Percentiles rank a stretch among this genome's conserved stretches.
These are phyloP conservation scores for Dothistroma septosporum DNA, from an alignment of 2,329 filamentous ascomycete genomes.

Conservation along the genomic window DNA sequence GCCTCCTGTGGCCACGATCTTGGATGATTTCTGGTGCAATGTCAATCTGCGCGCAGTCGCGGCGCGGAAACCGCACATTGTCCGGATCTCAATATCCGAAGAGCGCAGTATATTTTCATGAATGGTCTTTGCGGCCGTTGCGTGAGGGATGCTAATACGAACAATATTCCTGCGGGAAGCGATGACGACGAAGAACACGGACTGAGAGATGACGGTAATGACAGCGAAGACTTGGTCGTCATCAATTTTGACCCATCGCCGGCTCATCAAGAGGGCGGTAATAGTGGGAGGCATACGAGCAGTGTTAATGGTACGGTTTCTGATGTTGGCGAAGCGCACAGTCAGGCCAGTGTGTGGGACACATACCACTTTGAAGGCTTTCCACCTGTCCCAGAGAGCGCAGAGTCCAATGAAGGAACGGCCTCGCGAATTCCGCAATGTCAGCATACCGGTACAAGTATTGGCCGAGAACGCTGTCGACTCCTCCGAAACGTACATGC, in stretches of 20 bases:
- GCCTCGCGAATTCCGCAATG: not conserved
- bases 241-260: not conserved
- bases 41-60: not conserved
- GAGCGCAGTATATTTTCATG: not conserved
- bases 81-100: not conserved
- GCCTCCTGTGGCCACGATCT: not conserved
- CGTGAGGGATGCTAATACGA: not conserved
- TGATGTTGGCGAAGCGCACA: not conserved
- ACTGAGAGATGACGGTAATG: not conserved
- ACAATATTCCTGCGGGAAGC: not conserved
- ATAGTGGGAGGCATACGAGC: not conserved
- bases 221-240: not conserved
- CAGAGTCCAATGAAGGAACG: not conserved
- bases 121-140: not conserved
- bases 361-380: not conserved
- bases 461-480: not conserved
- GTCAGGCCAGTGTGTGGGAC: not conserved
- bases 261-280: not conserved
- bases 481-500: not conserved
- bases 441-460: not conserved
- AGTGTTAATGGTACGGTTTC: not conserved
- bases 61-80: not conserved
- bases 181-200: not conserved
- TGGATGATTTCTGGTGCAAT: not conserved
- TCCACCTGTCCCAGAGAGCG: not conserved